These are phyloP conservation scores for Claviceps citrina DNA, from an alignment of 2,329 filamentous ascomycete genomes.

Conservation along the genomic window DNA sequence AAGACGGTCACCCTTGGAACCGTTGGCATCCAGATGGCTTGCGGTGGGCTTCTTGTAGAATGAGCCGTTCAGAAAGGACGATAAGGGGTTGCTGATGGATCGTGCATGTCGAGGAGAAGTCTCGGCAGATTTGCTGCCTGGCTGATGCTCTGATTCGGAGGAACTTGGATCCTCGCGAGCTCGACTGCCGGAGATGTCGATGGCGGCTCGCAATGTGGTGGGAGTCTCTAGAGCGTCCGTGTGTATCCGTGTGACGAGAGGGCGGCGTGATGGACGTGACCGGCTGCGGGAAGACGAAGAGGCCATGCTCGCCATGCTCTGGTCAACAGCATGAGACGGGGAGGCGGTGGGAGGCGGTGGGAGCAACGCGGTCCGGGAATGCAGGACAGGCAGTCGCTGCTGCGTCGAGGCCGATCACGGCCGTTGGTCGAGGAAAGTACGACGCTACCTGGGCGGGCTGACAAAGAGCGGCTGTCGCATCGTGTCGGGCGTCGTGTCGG, in stretches of 20 bases:
- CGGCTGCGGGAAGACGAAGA: conserved; percentile 17
- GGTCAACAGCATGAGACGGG: not conserved
- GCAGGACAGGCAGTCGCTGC: not conserved
- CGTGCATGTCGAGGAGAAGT: conserved; percentile 21
- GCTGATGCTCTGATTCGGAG: conserved; percentile 26
- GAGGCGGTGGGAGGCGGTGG: too few species aligned
- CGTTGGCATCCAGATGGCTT: conserved; percentile 17
- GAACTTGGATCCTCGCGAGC: conserved; percentile 27
- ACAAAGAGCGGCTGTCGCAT: conserved; percentile 3
- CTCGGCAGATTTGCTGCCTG: conserved; percentile 11
- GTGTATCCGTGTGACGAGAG: conserved; percentile 23
- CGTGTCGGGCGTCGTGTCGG: too few species aligned
- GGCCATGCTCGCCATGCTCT: conserved; percentile 20
- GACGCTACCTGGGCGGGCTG: conserved; percentile 1
- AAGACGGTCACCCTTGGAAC: conserved; percentile 18
- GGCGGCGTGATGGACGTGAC: conserved; percentile 14
- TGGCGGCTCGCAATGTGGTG: conserved; percentile 13
- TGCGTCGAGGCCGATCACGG: not conserved
- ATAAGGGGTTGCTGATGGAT: conserved; percentile 69
- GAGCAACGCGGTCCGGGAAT: not conserved
- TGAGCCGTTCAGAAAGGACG: conserved; percentile 48
- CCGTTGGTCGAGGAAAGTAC: conserved; percentile 4
- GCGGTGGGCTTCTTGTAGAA: conserved; percentile 37
- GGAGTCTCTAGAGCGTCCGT: conserved; percentile 20
- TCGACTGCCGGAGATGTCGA: conserved; percentile 16